phyloP scores from a whole-genome alignment of 139 green algal species.

The Choricystis sp. region DNA sequence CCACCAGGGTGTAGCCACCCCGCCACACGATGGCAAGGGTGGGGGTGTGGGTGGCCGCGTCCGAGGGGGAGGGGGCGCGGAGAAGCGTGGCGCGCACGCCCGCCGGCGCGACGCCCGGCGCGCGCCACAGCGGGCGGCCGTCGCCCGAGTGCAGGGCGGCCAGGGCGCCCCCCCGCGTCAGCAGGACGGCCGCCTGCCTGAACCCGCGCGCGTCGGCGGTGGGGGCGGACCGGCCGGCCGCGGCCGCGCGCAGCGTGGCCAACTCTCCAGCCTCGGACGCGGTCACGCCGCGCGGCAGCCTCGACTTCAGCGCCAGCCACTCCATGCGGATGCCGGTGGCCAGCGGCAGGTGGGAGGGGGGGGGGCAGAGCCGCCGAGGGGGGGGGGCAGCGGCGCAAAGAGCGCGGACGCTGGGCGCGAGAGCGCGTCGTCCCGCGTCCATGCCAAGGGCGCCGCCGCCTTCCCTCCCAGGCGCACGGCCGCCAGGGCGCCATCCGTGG shows the following conservation, averaged over 20 bases:
- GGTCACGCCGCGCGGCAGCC: not conserved
- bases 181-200: not conserved
- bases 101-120: not conserved
- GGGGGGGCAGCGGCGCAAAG: not conserved
- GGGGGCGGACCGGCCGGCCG: too few species aligned
- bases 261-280: not conserved
- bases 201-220: not conserved
- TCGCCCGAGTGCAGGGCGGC: not conserved
- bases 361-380: too few species aligned
- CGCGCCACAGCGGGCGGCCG: not conserved
- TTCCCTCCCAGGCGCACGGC: not conserved
- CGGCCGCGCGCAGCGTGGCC: too few species aligned
- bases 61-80: not conserved
- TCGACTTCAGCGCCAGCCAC: not conserved
- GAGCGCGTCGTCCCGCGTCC: not conserved
- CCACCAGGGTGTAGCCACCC: not conserved
- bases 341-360: not conserved
- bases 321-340: not conserved
- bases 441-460: not conserved
- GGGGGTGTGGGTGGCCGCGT: not conserved
- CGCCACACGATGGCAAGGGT: not conserved
- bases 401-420: not conserved
- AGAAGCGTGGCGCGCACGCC: too few species aligned
- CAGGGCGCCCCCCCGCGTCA: not conserved
- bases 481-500: not conserved